Evolutionary conservation across 2,329 filamentous ascomycete genomes (phyloP).

Genomic region (Erysiphe neolycopersici): DNA sequence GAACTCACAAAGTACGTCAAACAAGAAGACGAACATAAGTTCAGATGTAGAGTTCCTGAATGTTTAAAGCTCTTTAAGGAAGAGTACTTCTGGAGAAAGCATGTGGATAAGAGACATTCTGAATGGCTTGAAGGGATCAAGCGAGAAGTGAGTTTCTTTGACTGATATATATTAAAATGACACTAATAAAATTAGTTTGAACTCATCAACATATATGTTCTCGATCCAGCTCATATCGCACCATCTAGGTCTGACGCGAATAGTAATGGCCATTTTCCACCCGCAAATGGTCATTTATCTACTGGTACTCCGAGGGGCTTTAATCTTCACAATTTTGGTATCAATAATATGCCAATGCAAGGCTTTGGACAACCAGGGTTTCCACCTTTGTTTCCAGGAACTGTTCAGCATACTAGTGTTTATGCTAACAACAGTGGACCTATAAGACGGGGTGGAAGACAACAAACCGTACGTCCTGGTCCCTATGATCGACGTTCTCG

Average conservation of each 20-base stretch:
- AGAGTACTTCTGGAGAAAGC: slow-evolving; percentile 91
- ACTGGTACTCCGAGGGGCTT: slow-evolving; percentile 79
- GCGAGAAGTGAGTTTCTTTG: slow-evolving; percentile 41
- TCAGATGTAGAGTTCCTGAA: slow-evolving; percentile 83
- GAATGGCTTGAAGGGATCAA: slow-evolving; percentile 66
- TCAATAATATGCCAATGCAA: slow-evolving; percentile 31
- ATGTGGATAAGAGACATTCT: slow-evolving; percentile 80
- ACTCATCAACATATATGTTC: slow-evolving; percentile 78
- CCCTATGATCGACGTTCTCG: slow-evolving; percentile 44
- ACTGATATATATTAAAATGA: not conserved
- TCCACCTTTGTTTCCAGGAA: slow-evolving; percentile 27
- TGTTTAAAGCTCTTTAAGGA: slow-evolving; percentile 96
- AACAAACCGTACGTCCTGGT: slow-evolving; percentile 31
- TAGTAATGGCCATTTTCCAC: slow-evolving; percentile 83
- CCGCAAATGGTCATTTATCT: slow-evolving; percentile 45
- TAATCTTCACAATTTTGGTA: slow-evolving; percentile 47
- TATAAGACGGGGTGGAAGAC: slow-evolving; percentile 38
- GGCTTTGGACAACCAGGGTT: slow-evolving; percentile 26
- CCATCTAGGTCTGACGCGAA: slow-evolving; percentile 83
- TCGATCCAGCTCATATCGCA: slow-evolving; percentile 84
- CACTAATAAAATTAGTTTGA: slow-evolving; percentile 36
- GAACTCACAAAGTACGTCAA: slow-evolving; percentile 75
- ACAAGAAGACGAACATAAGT: slow-evolving; percentile 94
- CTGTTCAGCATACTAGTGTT: slow-evolving; percentile 16
- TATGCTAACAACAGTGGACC: slow-evolving; percentile 32